These are phyloP conservation scores for Colletotrichum spinosum DNA, from an alignment of 2,329 filamentous ascomycete genomes.

Conservation along the genomic window DNA sequence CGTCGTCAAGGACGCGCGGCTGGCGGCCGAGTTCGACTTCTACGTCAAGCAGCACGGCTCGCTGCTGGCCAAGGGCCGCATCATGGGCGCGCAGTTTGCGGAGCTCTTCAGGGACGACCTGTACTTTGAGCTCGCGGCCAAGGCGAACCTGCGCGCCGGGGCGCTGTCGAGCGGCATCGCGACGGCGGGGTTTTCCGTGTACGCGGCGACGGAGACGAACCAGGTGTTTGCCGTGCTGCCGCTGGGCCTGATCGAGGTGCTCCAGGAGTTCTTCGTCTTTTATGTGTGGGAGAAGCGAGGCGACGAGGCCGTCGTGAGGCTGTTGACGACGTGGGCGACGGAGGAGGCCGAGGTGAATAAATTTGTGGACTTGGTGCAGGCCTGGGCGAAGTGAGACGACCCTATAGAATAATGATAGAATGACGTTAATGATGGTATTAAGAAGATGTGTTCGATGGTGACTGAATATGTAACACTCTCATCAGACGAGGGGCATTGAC, in stretches of 20 bases:
- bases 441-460: too few relatives aligned
- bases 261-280: constrained; percentile 58
- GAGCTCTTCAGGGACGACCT: constrained; percentile 59
- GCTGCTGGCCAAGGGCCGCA: constrained; percentile 60
- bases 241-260: constrained; percentile 47
- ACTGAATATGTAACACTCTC: too few relatives aligned
- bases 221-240: constrained; percentile 62
- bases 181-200: constrained; percentile 53
- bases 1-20: constrained; percentile 54
- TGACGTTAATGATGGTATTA: too few relatives aligned
- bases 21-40: constrained; percentile 61
- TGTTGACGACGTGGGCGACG: constrained; percentile 65
- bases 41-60: constrained; percentile 64
- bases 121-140: constrained; percentile 58
- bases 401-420: too few relatives aligned
- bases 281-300: constrained; percentile 60
- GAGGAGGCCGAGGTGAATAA: constrained; percentile 54
- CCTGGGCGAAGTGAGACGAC: not conserved
- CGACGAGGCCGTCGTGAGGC: constrained; percentile 53
- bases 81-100: constrained; percentile 62
- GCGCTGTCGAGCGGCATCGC: constrained; percentile 57
- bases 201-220: constrained; percentile 61
- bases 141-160: constrained; percentile 58
- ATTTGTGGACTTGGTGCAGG: constrained; percentile 46
- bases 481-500: too few relatives aligned